Evolutionary conservation across 352 stramenopile species (phyloP).

Genomic region (Phytopythium oedochilum): DNA sequence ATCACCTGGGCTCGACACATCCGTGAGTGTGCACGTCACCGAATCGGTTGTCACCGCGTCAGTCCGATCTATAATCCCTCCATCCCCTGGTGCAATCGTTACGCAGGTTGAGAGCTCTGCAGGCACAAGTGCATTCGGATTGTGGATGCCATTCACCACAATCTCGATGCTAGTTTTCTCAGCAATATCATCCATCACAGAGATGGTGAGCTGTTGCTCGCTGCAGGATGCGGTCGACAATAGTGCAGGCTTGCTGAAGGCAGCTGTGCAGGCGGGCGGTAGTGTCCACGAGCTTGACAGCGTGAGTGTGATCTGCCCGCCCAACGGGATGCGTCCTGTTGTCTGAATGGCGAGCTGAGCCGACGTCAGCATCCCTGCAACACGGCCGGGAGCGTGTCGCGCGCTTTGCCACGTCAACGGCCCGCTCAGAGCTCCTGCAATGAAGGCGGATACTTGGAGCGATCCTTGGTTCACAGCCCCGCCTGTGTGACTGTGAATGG

Average conservation of each 20-base stretch:
- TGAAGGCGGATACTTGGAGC: conserved; percentile 29
- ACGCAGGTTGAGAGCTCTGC: conserved; percentile 14
- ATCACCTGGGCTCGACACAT: conserved; percentile 36
- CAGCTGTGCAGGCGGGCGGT: conserved; percentile 18
- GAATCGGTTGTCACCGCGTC: conserved; percentile 21
- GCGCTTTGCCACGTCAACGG: conserved; percentile 39
- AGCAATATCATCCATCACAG: conserved; percentile 27
- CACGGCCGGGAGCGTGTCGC: conserved; percentile 36
- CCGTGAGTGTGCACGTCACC: conserved; percentile 31
- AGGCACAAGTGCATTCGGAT: conserved; percentile 34
- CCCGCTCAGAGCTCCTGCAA: conserved; percentile 27
- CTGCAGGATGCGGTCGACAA: conserved; percentile 17
- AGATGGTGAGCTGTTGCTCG: conserved; percentile 31
- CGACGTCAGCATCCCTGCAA: conserved; percentile 41
- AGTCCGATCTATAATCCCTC: conserved; percentile 41
- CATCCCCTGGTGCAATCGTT: conserved; percentile 28
- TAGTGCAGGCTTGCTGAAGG: conserved; percentile 32
- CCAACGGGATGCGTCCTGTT: conserved; percentile 26
- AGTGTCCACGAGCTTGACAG: conserved; percentile 46
- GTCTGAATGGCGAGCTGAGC: conserved; percentile 35
- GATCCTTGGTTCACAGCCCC: conserved; percentile 38
- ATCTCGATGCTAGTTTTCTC: conserved; percentile 33
- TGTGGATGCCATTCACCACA: conserved; percentile 32
- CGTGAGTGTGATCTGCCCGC: conserved; percentile 28
- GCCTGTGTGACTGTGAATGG: conserved; percentile 41